These are phyloP conservation scores for Chionographis japonica DNA, from an alignment of 106 monocot genomes.

Conservation along the genomic window DNA sequence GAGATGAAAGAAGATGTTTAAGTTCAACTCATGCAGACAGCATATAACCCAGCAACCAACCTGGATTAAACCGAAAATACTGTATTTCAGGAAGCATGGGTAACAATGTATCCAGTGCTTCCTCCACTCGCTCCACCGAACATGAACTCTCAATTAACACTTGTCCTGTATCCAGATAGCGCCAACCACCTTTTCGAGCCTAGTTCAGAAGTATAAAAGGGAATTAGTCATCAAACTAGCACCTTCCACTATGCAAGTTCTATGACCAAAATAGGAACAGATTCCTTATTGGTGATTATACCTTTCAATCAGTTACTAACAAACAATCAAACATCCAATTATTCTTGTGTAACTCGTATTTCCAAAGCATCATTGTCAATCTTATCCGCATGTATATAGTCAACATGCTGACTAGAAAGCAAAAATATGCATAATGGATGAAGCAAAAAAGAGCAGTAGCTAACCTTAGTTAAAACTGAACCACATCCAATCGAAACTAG, in stretches of 20 bases:
- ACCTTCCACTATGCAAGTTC: too few species aligned
- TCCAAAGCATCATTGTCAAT: too few species aligned
- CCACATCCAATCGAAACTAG: slow-evolving; percentile 93
- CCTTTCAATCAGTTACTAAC: too few species aligned
- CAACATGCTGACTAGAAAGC: background rate
- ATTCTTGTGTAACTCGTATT: too few species aligned
- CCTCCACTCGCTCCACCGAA: slow-evolving; percentile 91
- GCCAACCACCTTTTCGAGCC: slow-evolving; percentile 98
- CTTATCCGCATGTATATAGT: too few species aligned
- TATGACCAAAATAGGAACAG: too few species aligned
- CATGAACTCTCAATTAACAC: slow-evolving; percentile 98
- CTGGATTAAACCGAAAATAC: slow-evolving; percentile 95
- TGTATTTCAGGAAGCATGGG: slow-evolving; percentile 89
- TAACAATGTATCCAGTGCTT: slow-evolving; percentile 74
- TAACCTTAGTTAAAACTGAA: slow-evolving; percentile 89
- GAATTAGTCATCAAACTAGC: background rate
- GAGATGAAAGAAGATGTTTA: too few species aligned
- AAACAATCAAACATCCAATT: too few species aligned
- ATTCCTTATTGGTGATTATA: too few species aligned
- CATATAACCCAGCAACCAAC: slow-evolving; percentile 18
- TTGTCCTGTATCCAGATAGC: slow-evolving; percentile 97
- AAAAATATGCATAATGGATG: background rate
- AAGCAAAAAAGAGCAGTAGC: background rate
- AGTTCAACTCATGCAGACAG: background rate
- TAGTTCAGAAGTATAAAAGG: slow-evolving; percentile 11